phyloP scores from a whole-genome alignment of 805 yeast species.

The Zygosaccharomyces rouxii region DNA sequence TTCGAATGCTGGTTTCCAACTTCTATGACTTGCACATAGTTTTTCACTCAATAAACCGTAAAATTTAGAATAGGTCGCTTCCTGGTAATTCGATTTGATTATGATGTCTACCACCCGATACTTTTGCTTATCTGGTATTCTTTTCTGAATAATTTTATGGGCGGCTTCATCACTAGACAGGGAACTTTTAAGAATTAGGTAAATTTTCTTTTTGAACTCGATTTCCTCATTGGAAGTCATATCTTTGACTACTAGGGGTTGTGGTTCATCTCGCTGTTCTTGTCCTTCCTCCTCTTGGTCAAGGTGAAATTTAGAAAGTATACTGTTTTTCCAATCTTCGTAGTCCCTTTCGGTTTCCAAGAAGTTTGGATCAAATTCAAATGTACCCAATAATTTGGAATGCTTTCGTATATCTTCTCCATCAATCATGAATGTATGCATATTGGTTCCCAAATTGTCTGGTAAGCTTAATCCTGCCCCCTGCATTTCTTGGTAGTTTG shows the following conservation, averaged over 20 bases:
- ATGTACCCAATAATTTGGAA: constrained; percentile 5
- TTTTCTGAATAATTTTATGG: constrained; percentile 66
- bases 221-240: constrained; percentile 61
- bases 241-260: constrained; percentile 45
- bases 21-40: constrained; percentile 45
- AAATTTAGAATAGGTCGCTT: constrained; percentile 78
- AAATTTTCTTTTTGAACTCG: constrained; percentile 69
- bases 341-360: constrained; percentile 11
- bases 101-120: constrained; percentile 64
- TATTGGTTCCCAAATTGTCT: constrained; percentile 1
- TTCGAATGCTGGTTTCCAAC: constrained; percentile 57
- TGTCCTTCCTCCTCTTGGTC: constrained; percentile 16
- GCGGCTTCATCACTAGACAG: constrained; percentile 91
- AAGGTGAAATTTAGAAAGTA: background rate
- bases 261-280: constrained; percentile 17
- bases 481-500: constrained; percentile 36
- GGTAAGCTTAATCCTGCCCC: background rate
- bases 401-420: constrained; percentile 6
- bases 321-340: constrained; percentile 5
- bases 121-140: constrained; percentile 42
- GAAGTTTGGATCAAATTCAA: constrained; percentile 14
- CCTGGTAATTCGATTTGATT: constrained; percentile 78
- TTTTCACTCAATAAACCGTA: constrained; percentile 75
- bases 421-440: constrained; percentile 17
- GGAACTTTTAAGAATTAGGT: constrained; percentile 80